Evolutionary conservation across 306 rosid species (phyloP).

Genomic region (Rosa lucieae): DNA sequence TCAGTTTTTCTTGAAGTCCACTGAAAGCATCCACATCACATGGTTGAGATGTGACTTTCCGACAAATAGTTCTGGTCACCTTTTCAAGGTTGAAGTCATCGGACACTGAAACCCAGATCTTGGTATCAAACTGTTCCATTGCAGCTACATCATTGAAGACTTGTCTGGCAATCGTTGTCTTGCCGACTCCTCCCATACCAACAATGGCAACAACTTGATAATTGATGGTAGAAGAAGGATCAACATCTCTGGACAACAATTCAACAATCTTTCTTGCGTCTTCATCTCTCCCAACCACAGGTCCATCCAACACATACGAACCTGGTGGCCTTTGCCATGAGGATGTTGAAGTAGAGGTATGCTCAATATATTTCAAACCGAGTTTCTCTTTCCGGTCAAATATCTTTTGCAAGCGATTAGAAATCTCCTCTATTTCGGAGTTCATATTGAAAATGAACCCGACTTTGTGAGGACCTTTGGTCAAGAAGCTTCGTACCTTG

Average conservation of each 20-base stretch:
- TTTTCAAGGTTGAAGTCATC: not conserved
- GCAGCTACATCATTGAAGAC: not conserved
- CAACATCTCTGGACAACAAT: not conserved
- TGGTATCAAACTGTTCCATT: not conserved
- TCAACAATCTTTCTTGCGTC: constrained; percentile 9
- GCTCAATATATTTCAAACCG: not conserved
- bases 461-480: not conserved
- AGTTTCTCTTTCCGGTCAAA: not conserved
- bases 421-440: not conserved
- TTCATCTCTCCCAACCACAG: constrained; percentile 27
- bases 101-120: constrained; percentile 8
- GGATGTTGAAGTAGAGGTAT: too few relatives aligned
- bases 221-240: not conserved
- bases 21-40: not conserved
- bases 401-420: not conserved
- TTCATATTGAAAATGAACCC: not conserved
- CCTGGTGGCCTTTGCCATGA: not conserved
- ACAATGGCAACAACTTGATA: constrained; percentile 6
- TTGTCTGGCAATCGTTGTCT: constrained; percentile 9
- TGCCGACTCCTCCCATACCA: constrained; percentile 13
- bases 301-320: not conserved
- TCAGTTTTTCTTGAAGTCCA: not conserved
- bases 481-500: not conserved
- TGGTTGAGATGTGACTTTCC: not conserved
- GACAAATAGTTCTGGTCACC: not conserved